Evolutionary conservation across 768 basidiomycete species (phyloP), one percentile per base, ranked within the genome.

Genomic region (Suillus weaverae): DNA sequence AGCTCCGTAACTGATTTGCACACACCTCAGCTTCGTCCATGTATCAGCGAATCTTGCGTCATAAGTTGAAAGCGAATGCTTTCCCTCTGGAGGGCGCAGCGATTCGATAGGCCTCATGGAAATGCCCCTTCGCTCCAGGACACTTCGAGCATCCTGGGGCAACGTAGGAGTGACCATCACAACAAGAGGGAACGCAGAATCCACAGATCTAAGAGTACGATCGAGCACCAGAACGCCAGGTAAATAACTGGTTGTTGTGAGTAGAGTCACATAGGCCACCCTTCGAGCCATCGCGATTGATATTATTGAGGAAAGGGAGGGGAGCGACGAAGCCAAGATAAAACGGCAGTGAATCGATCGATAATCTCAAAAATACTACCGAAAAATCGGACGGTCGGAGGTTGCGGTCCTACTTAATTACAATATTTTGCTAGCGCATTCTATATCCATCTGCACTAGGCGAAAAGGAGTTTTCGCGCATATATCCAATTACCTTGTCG

Each of bases 251-350:
- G 78, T 74, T 67, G 86, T 87, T 46, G 95, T 95, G 70, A 96
- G 80, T 63, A 97, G 80, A 18, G 93, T 94, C 36, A 85, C 88
- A 80, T 87, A 97, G 16, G 89, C 92, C 61, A 77, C 81, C 48
- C 79, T 81, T 62, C 67, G 66, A 38, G 63, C 68, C 82, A 81
- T 81, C 53, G 22, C 26, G 48, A 50, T 7, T 14, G 48, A 48
- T 48, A 16, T 7, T 26, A 50, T 6, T 7, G 48, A 3, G 22
- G 48, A 26, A 50, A 50, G 46, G 22, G 50, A 57, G 10, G 30
- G 16, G 36, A 57, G 14, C 22, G 22, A 57, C 16, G 2, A 30
- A 26, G 5, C 4, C 26, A 39, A 39, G 56, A 57, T 39, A 14
- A 26, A 30, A 26, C 22, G 36, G 10, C 11, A 55, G 13, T 22